Percentiles rank a stretch among this genome's conserved stretches.
Evolutionary conservation across 2,329 filamentous ascomycete genomes (phyloP).

Genomic region (Endoconidiophora polonica): DNA sequence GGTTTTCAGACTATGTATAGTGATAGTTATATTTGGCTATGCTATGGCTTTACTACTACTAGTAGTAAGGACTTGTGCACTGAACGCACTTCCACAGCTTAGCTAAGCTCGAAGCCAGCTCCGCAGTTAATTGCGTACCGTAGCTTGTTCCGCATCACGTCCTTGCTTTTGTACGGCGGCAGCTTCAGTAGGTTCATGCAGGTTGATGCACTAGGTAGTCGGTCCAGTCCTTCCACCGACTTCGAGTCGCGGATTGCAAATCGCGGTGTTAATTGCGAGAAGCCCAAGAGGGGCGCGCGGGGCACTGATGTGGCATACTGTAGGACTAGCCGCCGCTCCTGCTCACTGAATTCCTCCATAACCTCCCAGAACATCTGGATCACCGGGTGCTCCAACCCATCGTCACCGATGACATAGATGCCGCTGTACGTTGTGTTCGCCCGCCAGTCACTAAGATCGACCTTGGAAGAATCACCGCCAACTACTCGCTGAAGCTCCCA

Average conservation of each 20-base stretch:
- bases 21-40: too few species aligned
- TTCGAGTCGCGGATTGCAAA: constrained; percentile 78
- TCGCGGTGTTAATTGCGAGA: constrained; percentile 64
- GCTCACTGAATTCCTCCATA: constrained; percentile 58
- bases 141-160: constrained; percentile 57
- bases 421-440: constrained; percentile 76
- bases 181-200: constrained; percentile 92
- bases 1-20: too few species aligned
- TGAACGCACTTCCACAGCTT: neutral
- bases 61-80: neutral
- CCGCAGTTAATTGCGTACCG: constrained; percentile 80
- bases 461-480: constrained; percentile 69
- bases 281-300: constrained; percentile 74
- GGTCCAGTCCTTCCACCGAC: constrained; percentile 34
- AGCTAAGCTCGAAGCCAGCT: constrained; percentile 78
- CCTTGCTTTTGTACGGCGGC: constrained; percentile 56
- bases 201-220: constrained; percentile 84
- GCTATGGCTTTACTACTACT: too few species aligned
- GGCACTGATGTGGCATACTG: constrained; percentile 95
- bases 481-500: constrained; percentile 85
- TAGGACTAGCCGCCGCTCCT: constrained; percentile 67
- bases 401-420: constrained; percentile 77
- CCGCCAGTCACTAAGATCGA: constrained; percentile 74
- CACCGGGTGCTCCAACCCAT: constrained; percentile 69
- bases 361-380: constrained; percentile 84